A percentile compares a stretch with the other conserved stretches of the same genome.
phyloP scores from a whole-genome alignment of 495 filamentous ascomycete genomes.

The Xylaria nigripes region DNA sequence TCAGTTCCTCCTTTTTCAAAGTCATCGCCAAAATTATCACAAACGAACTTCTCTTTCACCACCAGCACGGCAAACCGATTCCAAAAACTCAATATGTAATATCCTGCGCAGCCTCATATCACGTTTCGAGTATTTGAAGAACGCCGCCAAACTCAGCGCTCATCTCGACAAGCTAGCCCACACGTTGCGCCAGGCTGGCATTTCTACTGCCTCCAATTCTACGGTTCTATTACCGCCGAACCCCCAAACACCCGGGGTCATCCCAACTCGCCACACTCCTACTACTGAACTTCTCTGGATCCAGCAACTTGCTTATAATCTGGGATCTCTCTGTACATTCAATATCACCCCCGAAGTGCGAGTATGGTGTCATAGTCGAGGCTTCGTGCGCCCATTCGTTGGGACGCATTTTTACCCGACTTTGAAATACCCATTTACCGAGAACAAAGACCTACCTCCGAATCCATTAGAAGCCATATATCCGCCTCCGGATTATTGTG shows the following conservation, averaged over 20 bases:
- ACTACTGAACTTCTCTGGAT: slow-evolving; percentile 24
- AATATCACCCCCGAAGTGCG: slow-evolving; percentile 30
- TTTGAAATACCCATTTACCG: slow-evolving; percentile 19
- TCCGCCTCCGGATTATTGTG: slow-evolving; percentile 22
- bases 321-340: slow-evolving; percentile 28
- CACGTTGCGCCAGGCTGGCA: slow-evolving; percentile 19
- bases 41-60: slow-evolving; percentile 54
- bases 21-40: slow-evolving; percentile 59
- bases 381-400: slow-evolving; percentile 16
- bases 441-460: slow-evolving; percentile 5
- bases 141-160: slow-evolving; percentile 10
- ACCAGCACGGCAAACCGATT: slow-evolving; percentile 40
- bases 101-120: slow-evolving; percentile 27
- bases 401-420: slow-evolving; percentile 28
- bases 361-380: slow-evolving; percentile 25
- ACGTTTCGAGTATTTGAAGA: slow-evolving; percentile 16
- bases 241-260: background rate
- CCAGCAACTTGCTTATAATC: slow-evolving; percentile 17
- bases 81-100: slow-evolving; percentile 17
- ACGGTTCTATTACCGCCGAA: slow-evolving; percentile 7
- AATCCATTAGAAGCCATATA: slow-evolving; percentile 18
- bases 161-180: slow-evolving; percentile 19
- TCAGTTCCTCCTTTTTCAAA: slow-evolving; percentile 61
- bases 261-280: slow-evolving; percentile 11
- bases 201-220: slow-evolving; percentile 17